Percentiles rank a stretch among this genome's conserved stretches.
These are phyloP conservation scores for Russula compacta DNA, from an alignment of 768 basidiomycete species.

Conservation along the genomic window DNA sequence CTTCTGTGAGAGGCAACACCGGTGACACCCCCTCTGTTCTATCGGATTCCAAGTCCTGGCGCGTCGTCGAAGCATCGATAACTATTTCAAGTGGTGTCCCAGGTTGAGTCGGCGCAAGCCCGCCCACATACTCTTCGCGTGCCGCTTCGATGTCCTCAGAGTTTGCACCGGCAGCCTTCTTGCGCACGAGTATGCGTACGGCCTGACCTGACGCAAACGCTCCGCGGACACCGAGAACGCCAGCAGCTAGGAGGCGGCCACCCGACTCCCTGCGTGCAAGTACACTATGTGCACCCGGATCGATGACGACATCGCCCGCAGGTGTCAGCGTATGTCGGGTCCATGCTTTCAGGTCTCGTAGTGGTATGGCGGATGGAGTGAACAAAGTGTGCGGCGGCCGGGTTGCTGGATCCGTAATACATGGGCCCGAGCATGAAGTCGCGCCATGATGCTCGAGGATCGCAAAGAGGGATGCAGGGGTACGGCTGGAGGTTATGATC, in stretches of 20 bases:
- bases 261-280: slow-evolving; percentile 81
- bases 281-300: slow-evolving; percentile 80
- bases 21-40: slow-evolving; percentile 20
- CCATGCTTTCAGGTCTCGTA: slow-evolving; percentile 90
- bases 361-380: slow-evolving; percentile 57
- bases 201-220: slow-evolving; percentile 93
- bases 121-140: slow-evolving; percentile 30
- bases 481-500: slow-evolving; percentile 77
- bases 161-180: slow-evolving; percentile 22
- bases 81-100: slow-evolving; percentile 41
- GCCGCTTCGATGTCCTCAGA: slow-evolving; percentile 17
- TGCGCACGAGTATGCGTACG: slow-evolving; percentile 66
- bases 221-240: slow-evolving; percentile 80
- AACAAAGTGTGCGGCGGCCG: slow-evolving; percentile 88
- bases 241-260: slow-evolving; percentile 84
- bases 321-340: slow-evolving; percentile 91
- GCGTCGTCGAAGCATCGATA: slow-evolving; percentile 22
- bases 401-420: slow-evolving; percentile 17
- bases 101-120: slow-evolving; percentile 41
- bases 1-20: slow-evolving; percentile 23
- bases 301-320: slow-evolving; percentile 81
- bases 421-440: slow-evolving; percentile 17
- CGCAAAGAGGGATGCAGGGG: slow-evolving; percentile 60
- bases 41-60: slow-evolving; percentile 6
- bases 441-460: slow-evolving; percentile 70